Evolutionary conservation across 768 basidiomycete species (phyloP), one percentile per base, ranked within the genome.

Genomic region (Gelatoporia subvermispora): DNA sequence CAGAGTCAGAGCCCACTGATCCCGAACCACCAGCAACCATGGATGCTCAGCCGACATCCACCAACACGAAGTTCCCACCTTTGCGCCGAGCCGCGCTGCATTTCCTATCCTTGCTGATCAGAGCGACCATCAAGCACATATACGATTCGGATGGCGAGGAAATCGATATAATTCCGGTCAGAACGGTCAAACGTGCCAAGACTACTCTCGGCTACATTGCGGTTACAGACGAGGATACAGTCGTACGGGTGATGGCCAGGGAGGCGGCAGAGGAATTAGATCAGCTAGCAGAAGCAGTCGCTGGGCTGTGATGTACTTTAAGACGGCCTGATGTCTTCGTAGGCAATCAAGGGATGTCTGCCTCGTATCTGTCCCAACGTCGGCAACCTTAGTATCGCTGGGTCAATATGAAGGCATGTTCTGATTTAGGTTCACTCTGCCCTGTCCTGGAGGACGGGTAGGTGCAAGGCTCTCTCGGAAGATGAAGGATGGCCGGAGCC

Each of bases 281-380:
- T 41, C 69, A 78, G 53, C 60, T 88, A 43, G 71, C 74, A 31
- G 65, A 65, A 55, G 76, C 75, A 35, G 67, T 65, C 45, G 37
- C 82, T 35, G 73, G 71, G 46, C 59, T 53, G 28, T 62, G 40
- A 57, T 7, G 22, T 9, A 15, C 4, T 24, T 3, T 25, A 39
- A 11, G 20, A 25, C n/a, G n/a, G 13, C 28, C 28, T 13, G 7
- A 13, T 31, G 5, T 7, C 28, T 31, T 31, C 28, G 13, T 13
- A 7, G 13, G 13, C 13, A 25, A 37, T 25, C 40, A 38, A 13
- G 23, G 39, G 16, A 52, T 76, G 70, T 75, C 17, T 53, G 72
- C 88, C 87, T 77, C 91, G 90, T 92, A 94, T 93, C 92, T 94
- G 91, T 94, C 91, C 80, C 84, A 85, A 73, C 73, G 70, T 72